A percentile compares a stretch with the other conserved stretches of the same genome.
Conservation (phyloP, 202 grass and related monocot species). For the Elaeis oleifera region DNA sequence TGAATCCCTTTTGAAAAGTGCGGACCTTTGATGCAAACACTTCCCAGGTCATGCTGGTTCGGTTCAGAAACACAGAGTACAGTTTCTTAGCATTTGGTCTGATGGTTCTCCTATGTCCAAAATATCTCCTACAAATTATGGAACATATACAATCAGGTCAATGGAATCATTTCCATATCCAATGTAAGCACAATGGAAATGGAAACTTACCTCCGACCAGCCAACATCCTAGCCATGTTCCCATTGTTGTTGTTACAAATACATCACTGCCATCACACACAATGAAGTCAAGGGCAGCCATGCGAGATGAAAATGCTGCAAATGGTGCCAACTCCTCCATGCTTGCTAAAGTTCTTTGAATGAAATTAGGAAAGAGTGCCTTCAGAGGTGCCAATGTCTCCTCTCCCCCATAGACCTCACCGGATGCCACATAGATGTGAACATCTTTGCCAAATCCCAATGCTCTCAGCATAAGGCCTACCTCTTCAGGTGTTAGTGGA, state of each 20-base stretch:
- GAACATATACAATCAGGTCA: too few relatives aligned
- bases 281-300: conserved; percentile 94
- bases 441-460: conserved; percentile 76
- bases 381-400: conserved; percentile 77
- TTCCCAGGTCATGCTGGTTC: conserved; percentile 70
- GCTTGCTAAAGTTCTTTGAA: conserved; percentile 73
- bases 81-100: conserved; percentile 92
- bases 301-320: conserved; percentile 69
- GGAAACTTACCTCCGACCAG: conserved; percentile 63
- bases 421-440: conserved; percentile 88
- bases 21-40: conserved; percentile 69
- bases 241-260: conserved; percentile 95
- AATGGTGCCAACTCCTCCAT: conserved; percentile 67
- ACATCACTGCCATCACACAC: conserved; percentile 72
- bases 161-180: too few relatives aligned
- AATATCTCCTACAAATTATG: conserved; percentile 59
- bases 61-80: conserved; percentile 64
- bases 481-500: conserved; percentile 78
- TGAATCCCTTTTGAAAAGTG: conserved; percentile 63
- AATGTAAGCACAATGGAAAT: not conserved
- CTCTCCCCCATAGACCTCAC: conserved; percentile 77
- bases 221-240: conserved; percentile 96
- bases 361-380: conserved; percentile 76
- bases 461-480: conserved; percentile 77
- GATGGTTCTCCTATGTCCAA: conserved; percentile 93